Conservation (phyloP, 2,329 filamentous ascomycete genomes). For the Monosporascus cannonballus region DNA sequence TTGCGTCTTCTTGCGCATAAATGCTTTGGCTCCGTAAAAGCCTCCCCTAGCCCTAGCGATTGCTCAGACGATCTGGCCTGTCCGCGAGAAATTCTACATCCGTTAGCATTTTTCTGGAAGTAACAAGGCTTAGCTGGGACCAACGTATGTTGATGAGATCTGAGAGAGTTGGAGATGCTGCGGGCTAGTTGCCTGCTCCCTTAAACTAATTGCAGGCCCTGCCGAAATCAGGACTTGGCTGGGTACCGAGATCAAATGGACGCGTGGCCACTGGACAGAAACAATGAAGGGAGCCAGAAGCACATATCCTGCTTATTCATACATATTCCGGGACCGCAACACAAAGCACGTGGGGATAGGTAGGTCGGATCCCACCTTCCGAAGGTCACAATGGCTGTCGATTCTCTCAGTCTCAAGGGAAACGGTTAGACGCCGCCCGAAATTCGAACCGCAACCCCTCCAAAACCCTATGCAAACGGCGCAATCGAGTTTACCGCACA, state of each 20-base stretch:
- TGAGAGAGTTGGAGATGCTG: background rate
- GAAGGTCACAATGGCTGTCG: background rate
- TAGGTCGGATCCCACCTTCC: background rate
- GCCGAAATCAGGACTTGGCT: background rate
- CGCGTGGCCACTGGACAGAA: background rate
- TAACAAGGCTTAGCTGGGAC: background rate
- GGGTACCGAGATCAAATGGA: background rate
- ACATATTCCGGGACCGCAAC: background rate
- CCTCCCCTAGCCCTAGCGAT: background rate
- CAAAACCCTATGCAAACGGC: background rate
- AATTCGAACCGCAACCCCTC: background rate
- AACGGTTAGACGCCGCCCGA: too few species aligned
- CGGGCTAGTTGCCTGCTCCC: background rate
- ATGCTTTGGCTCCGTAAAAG: background rate
- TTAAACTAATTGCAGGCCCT: background rate
- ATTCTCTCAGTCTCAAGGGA: background rate
- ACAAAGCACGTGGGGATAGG: background rate
- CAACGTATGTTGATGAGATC: background rate
- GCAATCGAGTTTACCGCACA: background rate
- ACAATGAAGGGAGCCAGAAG: background rate
- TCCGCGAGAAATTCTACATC: background rate
- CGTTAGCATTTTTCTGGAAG: background rate
- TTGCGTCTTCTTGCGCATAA: background rate
- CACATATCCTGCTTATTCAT: background rate
- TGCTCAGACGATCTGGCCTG: background rate